phyloP scores from a whole-genome alignment of 2,329 filamentous ascomycete genomes.

The Chaetomium strumarium region DNA sequence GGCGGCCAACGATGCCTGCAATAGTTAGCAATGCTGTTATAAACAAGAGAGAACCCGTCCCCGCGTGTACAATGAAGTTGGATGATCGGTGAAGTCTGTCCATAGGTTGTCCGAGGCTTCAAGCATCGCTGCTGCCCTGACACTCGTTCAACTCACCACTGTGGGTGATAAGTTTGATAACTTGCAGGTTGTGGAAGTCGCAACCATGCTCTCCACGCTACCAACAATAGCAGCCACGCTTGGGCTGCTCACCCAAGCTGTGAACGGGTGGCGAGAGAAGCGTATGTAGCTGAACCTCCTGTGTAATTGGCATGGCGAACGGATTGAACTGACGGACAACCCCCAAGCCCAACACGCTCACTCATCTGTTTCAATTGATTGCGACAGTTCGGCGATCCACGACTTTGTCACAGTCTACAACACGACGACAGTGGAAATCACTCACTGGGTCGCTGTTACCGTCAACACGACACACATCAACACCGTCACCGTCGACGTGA shows the following conservation, averaged over 20 bases:
- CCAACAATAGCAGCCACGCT: constrained; percentile 16
- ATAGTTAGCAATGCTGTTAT: background rate
- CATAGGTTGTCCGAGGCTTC: too few species aligned
- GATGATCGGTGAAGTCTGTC: background rate
- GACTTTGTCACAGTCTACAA: constrained; percentile 14
- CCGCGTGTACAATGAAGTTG: background rate
- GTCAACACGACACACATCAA: constrained; percentile 17
- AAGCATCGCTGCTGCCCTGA: constrained; percentile 11
- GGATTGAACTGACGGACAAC: background rate
- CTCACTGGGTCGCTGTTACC: constrained; percentile 14
- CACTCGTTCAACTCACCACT: constrained; percentile 22
- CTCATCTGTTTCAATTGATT: background rate
- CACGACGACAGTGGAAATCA: constrained; percentile 15
- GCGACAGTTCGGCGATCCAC: background rate
- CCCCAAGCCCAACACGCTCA: background rate
- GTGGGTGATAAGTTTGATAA: constrained; percentile 15
- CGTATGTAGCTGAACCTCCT: constrained; percentile 17
- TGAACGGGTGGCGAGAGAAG: constrained; percentile 12
- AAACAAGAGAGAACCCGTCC: background rate
- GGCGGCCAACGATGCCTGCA: background rate
- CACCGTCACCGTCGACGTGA: constrained; percentile 10
- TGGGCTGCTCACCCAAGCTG: constrained; percentile 22
- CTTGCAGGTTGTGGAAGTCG: too few species aligned
- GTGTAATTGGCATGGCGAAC: too few species aligned
- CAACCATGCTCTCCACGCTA: constrained; percentile 21